Base-by-base conservation (phyloP, 352 stramenopile genomes). In the Globisporangium okanoganense region DNA sequence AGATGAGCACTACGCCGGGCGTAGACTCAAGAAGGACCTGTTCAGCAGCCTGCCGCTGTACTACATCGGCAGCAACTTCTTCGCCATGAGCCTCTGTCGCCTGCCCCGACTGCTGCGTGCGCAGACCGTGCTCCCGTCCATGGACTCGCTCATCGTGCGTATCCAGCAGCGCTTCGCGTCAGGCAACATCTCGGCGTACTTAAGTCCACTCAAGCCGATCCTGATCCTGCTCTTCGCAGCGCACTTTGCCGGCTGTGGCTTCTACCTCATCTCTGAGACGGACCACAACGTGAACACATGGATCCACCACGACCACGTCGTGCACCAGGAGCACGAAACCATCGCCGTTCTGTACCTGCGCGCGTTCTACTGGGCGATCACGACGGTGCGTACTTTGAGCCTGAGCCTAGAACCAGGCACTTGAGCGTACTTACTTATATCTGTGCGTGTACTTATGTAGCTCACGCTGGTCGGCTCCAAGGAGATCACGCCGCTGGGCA, bases 311-410 rank as follows among this genome's bases (percentile, higher is more conserved):
- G 83, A 93, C 51, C 74, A 79, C n/a, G 76, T 93, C 41, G 79
- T 93, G 10, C 65, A 84, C 12, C 69, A 88, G 54, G 78, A 88
- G 47, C 76, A 88, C 31, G 70, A 69, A 44, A 86, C 67, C 5
- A 52, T 70, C 0, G 58, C 60, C 4, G 72, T 88, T 9, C 41
- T 88, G 22, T 93, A 93, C 47, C 68, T 93, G 10, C 81, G 83
- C 8, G 70, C 77, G 5, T 89, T 87, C 55, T 93, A 93, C 60
- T 93, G 83, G 83, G 79, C 83, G 0, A 58, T 93, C 20, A 90
- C 79, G 5, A 91, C 81, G 57, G 77, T 86, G 70, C 33, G 55
- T 62, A 45, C 16, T n/a, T 43, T 43, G 13, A 5, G 36, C 13
- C 8, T 45, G 7, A 22, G n/a, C n/a, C n/a, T n/a, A n/a, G n/a